A percentile compares a stretch with the other conserved stretches of the same genome.
Conservation (phyloP, 306 rosid species). For the Cicer pinnatifidum region DNA sequence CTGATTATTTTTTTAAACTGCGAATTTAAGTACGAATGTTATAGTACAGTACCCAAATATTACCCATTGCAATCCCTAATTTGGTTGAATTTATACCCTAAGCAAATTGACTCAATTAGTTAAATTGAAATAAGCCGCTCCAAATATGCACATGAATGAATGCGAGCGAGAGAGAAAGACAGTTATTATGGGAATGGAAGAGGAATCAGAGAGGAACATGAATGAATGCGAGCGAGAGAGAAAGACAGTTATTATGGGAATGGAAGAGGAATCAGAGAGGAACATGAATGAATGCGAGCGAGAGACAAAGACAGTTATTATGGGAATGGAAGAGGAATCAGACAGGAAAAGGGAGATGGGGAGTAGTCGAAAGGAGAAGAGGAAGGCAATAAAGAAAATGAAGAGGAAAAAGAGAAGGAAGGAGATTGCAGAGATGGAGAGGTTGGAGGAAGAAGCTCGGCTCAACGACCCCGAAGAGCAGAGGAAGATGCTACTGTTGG, state of each 20-base stretch:
- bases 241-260: background rate
- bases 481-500: conserved; percentile 46
- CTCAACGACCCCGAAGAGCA: conserved; percentile 73
- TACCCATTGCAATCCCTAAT: too few species aligned
- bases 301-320: background rate
- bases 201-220: background rate
- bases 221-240: background rate
- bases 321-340: background rate
- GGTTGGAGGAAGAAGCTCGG: conserved; percentile 61
- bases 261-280: background rate
- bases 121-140: too few species aligned
- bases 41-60: too few species aligned
- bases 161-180: background rate
- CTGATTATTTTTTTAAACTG: too few species aligned
- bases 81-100: too few species aligned
- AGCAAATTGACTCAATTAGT: too few species aligned
- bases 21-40: too few species aligned
- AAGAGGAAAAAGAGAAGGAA: conserved; percentile 74
- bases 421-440: conserved; percentile 63
- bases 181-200: background rate
- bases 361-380: conserved; percentile 78
- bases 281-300: background rate
- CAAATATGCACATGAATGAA: too few species aligned
- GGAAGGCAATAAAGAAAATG: conserved; percentile 76
- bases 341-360: background rate